phyloP scores from a whole-genome alignment of 176 grass and related monocot genomes.

The Eragrostis curvula region DNA sequence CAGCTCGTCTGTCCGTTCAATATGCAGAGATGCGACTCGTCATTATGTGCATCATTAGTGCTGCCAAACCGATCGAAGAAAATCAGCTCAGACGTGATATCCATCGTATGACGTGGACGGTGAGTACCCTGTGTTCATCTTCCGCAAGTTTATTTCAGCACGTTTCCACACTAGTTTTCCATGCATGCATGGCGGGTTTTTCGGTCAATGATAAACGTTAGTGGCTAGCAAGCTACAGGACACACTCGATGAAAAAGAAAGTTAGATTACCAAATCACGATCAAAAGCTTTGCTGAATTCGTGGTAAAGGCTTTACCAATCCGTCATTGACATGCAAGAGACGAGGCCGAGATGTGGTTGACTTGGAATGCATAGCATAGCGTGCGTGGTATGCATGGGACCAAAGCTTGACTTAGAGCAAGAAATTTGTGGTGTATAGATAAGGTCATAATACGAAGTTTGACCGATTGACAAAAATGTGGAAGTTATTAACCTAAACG shows the following conservation, averaged over 20 bases:
- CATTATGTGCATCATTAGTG: background rate
- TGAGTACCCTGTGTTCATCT: background rate
- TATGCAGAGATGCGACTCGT: background rate
- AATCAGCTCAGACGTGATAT: too few species aligned
- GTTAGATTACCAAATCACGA: conserved; percentile 24
- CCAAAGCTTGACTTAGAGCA: conserved; percentile 7
- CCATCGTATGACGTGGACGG: background rate
- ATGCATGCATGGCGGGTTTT: background rate
- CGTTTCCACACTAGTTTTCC: background rate
- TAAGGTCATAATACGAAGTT: background rate
- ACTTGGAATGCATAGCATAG: background rate
- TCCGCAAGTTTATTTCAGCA: background rate
- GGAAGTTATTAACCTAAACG: background rate
- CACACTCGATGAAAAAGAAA: background rate
- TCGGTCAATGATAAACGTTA: background rate
- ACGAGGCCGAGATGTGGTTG: background rate
- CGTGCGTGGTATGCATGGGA: conserved; percentile 10
- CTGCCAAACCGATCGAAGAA: background rate
- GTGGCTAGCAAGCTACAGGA: background rate
- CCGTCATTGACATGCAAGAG: background rate
- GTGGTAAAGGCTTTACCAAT: conserved; percentile 2
- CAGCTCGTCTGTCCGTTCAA: background rate
- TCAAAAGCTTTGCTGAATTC: background rate
- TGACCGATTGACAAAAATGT: conserved; percentile 5
- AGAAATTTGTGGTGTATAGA: conserved; percentile 16